Percentiles rank a stretch among this genome's conserved stretches.
Evolutionary conservation across 257 asterid genomes (phyloP).

Genomic region (Verbascum thapsus): DNA sequence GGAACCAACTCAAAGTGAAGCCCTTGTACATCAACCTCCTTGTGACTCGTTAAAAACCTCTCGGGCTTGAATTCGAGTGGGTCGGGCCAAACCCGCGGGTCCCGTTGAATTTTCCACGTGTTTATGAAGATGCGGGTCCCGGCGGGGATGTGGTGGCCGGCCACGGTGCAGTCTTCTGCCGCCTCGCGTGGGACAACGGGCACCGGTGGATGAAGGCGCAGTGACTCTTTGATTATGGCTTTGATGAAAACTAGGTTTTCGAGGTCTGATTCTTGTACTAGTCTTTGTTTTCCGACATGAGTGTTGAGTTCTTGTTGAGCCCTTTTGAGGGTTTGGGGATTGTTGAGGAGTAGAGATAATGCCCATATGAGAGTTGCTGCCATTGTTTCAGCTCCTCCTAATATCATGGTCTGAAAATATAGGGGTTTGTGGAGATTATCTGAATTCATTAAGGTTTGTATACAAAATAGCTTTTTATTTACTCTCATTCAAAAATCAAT

Average conservation of each 20-base stretch:
- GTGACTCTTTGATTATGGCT: constrained; percentile 54
- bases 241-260: constrained; percentile 42
- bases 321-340: constrained; percentile 31
- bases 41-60: constrained; percentile 46
- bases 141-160: constrained; percentile 43
- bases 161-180: constrained; percentile 38
- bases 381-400: constrained; percentile 48
- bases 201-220: constrained; percentile 42
- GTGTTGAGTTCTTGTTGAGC: constrained; percentile 47
- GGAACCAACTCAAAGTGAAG: constrained; percentile 51
- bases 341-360: constrained; percentile 36
- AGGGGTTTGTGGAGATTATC: too few relatives aligned
- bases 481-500: too few relatives aligned
- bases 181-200: constrained; percentile 37
- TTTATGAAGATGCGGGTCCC: constrained; percentile 49
- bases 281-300: constrained; percentile 40
- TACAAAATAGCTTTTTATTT: too few relatives aligned
- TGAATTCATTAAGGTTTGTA: too few relatives aligned
- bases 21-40: constrained; percentile 40
- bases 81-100: constrained; percentile 51
- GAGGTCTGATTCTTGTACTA: constrained; percentile 42
- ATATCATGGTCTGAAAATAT: constrained; percentile 26
- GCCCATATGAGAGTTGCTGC: constrained; percentile 44
- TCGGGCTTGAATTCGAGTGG: constrained; percentile 51
- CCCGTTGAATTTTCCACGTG: constrained; percentile 49